Base-by-base conservation (phyloP, 2,329 filamentous ascomycete genomes). In the Thelonectria blattea region DNA sequence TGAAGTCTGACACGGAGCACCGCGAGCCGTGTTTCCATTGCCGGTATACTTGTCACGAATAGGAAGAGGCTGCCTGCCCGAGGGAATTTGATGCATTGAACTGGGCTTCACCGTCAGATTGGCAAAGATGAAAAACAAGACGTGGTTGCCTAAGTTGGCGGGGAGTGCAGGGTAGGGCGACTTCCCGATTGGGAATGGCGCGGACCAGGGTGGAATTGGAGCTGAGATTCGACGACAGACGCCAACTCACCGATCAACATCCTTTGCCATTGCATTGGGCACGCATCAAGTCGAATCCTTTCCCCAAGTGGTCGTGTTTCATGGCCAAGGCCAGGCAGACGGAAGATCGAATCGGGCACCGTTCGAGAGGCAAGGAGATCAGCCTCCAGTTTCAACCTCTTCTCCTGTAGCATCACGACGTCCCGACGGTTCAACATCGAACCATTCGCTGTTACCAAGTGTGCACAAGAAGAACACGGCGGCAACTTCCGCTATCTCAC, bases 51-150 rank as follows among this genome's bases (percentile, higher is more conserved):
- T 48, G 45, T 49, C 22, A 34, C 41, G 37, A 46, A 56, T 43
- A 24, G 6, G 34, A 56, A 50, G 24, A 24, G 41, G 32, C 27
- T 45, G 17, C n/a, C 14, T 24, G 55, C 51, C 42, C 12, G 41
- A 48, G 30, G 43, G 17, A 15, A 14, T 51, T 27, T 57, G 48
- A 51, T 50, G 27, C 39, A 39, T 45, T 57, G 32, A 22, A 37
- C 52, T 18, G 32, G 58, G 58, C 58, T 60, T 60, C 58, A 60
- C 58, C 58, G 58, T 60, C 53, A 60, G 58, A 60, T 60, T 60
- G 47, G 52, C 47, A 42, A 60, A 47, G 56, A 34, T 39, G 34
- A 39, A 24, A 17, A 24, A 32, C n/a, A 56, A 45, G 41, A 32
- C 56, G 42, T 56, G 58, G 57, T 47, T 60, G 52, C 52, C 52